phyloP scores from a whole-genome alignment of 257 asterid species.

The Rubia yunnanensis region DNA sequence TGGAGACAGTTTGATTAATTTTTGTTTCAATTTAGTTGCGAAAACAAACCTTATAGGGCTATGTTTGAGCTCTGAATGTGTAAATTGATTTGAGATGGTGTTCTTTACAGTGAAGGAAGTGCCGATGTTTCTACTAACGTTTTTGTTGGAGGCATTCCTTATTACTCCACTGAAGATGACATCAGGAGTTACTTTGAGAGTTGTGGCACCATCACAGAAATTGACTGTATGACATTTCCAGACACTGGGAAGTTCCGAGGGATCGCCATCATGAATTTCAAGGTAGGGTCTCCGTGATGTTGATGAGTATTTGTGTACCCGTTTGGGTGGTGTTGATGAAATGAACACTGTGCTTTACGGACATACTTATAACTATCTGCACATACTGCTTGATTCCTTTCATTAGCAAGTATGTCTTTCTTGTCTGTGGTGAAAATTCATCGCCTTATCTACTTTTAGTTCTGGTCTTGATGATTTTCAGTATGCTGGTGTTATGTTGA shows the following conservation, averaged over 20 bases:
- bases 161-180: constrained; percentile 91
- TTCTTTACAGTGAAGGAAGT: constrained; percentile 33
- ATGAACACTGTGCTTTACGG: not conserved
- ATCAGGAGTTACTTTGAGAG: constrained; percentile 83
- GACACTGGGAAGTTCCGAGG: constrained; percentile 98
- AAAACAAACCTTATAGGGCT: not conserved
- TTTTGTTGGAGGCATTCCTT: constrained; percentile 97
- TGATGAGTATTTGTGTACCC: not conserved
- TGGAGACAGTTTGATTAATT: too few relatives aligned
- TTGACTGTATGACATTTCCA: constrained; percentile 83
- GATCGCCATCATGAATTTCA: constrained; percentile 80
- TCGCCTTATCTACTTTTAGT: not conserved
- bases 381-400: not conserved
- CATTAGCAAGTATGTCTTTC: not conserved
- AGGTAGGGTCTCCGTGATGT: constrained; percentile 39
- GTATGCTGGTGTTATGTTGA: not conserved
- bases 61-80: not conserved
- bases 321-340: not conserved
- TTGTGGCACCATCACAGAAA: constrained; percentile 74
- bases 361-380: not conserved
- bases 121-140: constrained; percentile 43
- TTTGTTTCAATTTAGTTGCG: not conserved
- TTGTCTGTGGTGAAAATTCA: not conserved
- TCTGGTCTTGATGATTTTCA: not conserved
- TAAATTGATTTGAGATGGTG: constrained; percentile 2